Percentiles rank a stretch among this genome's conserved stretches.
Conservation (phyloP, 768 basidiomycete genomes). For the Xerocomus spinulosus region DNA sequence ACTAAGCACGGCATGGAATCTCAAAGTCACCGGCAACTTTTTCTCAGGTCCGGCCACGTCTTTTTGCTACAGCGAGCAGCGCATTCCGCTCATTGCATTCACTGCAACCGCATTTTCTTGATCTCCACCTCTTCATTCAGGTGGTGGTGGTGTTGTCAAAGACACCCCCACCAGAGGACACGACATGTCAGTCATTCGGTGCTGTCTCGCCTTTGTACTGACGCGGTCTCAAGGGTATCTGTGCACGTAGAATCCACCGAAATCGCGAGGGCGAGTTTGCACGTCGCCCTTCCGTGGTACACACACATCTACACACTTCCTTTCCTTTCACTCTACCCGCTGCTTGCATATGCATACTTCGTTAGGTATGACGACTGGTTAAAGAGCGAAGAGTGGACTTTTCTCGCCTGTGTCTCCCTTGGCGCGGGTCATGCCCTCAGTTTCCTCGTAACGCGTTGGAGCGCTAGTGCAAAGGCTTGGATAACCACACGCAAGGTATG, state of each 20-base stretch:
- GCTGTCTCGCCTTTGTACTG: neutral
- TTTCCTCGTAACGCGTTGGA: slow-evolving; percentile 91
- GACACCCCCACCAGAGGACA: slow-evolving; percentile 1
- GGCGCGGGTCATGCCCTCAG: slow-evolving; percentile 87
- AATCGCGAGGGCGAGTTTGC: slow-evolving; percentile 63
- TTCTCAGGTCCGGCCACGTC: slow-evolving; percentile 3
- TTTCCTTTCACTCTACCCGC: slow-evolving; percentile 75
- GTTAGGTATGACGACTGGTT: slow-evolving; percentile 88
- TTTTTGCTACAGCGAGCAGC: neutral
- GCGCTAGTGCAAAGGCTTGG: slow-evolving; percentile 67
- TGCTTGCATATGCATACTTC: slow-evolving; percentile 89
- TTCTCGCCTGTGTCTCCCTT: slow-evolving; percentile 81
- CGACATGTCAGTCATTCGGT: slow-evolving; percentile 16
- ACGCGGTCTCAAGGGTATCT: slow-evolving; percentile 29
- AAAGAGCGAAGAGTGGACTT: slow-evolving; percentile 95
- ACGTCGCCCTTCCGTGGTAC: slow-evolving; percentile 62
- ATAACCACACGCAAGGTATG: slow-evolving; percentile 73
- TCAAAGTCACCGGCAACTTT: neutral
- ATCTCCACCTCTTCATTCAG: neutral
- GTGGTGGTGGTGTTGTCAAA: slow-evolving; percentile 3
- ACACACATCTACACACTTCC: slow-evolving; percentile 71
- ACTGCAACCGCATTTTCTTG: too few relatives aligned
- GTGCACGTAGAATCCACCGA: slow-evolving; percentile 61
- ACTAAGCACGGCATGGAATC: slow-evolving; percentile 13
- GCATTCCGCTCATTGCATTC: slow-evolving; percentile 1